These are phyloP conservation scores for Hammondia hammondi DNA, from an alignment of 169 alveolate species.

Conservation along the genomic window DNA sequence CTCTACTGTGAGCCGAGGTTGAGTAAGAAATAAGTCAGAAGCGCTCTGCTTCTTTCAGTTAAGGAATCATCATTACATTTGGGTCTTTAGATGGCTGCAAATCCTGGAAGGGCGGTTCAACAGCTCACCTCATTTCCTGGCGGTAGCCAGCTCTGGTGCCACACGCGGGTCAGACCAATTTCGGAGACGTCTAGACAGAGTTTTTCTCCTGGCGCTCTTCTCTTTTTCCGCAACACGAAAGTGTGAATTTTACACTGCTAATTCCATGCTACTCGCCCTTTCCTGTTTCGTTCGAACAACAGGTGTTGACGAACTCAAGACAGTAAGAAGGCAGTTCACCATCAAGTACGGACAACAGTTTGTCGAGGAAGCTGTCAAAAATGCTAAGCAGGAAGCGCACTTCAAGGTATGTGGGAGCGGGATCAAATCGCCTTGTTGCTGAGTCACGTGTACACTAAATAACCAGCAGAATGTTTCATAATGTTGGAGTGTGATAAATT, in stretches of 20 bases:
- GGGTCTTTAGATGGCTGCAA: no score
- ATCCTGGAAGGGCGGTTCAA: no score
- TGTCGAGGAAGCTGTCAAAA: constrained; percentile 61
- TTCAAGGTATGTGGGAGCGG: constrained; percentile 32
- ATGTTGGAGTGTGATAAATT: no score
- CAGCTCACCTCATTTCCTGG: no score
- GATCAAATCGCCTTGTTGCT: background rate
- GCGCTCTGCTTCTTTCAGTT: background rate
- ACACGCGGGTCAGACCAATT: no score
- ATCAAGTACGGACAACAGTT: constrained; percentile 59
- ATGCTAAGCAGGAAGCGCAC: constrained; percentile 62
- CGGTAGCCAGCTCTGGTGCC: no score
- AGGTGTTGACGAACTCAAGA: constrained; percentile 61
- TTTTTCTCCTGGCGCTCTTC: background rate
- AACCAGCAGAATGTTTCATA: no score
- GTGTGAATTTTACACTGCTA: background rate
- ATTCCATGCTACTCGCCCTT: background rate
- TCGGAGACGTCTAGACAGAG: background rate
- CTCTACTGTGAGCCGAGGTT: constrained; percentile 67
- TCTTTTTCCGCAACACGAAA: background rate
- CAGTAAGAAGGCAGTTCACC: constrained; percentile 56
- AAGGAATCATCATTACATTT: background rate
- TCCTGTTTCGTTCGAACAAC: background rate
- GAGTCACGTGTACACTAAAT: no score
- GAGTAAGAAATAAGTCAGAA: constrained; percentile 25